A percentile compares a stretch with the other conserved stretches of the same genome.
phyloP scores from a whole-genome alignment of 371 early-diverging fungal genomes.

The Haplosporangium sp. region DNA sequence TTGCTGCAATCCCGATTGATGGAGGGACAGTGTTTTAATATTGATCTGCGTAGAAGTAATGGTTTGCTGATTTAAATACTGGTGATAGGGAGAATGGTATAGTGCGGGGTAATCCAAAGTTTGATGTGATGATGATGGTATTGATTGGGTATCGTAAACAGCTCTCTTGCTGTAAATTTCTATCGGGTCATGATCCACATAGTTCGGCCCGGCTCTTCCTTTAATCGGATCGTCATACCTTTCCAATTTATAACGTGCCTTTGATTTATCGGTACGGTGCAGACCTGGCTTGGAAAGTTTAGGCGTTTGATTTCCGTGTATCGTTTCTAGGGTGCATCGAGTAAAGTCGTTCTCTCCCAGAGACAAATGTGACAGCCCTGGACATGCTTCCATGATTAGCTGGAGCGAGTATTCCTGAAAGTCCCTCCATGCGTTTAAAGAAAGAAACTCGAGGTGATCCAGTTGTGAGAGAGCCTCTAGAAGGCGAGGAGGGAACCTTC shows the following conservation, averaged over 20 bases:
- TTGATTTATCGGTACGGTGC: neutral
- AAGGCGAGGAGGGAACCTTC: constrained; percentile 22
- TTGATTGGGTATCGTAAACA: constrained; percentile 17
- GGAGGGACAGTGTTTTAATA: constrained; percentile 28
- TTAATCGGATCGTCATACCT: constrained; percentile 43
- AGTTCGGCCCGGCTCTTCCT: constrained; percentile 5
- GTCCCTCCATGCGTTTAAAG: constrained; percentile 36
- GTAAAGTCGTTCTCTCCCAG: constrained; percentile 49
- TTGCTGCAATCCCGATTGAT: constrained; percentile 37
- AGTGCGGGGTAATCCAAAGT: neutral
- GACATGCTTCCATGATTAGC: constrained; percentile 38
- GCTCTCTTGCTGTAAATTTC: constrained; percentile 29
- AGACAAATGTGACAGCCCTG: constrained; percentile 28
- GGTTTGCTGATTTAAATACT: neutral
- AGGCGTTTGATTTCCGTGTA: neutral
- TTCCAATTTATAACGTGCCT: constrained; percentile 11
- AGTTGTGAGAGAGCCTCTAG: constrained; percentile 22
- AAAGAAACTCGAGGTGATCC: constrained; percentile 17
- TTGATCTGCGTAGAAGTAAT: constrained; percentile 6
- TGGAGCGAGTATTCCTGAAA: constrained; percentile 49
- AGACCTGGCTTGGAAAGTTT: neutral
- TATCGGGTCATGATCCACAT: constrained; percentile 9
- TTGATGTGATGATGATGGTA: neutral
- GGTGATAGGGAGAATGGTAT: neutral
- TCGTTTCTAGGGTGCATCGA: constrained; percentile 24